Evolutionary conservation across 495 filamentous ascomycete species (phyloP), one percentile per base, ranked within the genome.

Genomic region (Staphylotrichum longicolle): DNA sequence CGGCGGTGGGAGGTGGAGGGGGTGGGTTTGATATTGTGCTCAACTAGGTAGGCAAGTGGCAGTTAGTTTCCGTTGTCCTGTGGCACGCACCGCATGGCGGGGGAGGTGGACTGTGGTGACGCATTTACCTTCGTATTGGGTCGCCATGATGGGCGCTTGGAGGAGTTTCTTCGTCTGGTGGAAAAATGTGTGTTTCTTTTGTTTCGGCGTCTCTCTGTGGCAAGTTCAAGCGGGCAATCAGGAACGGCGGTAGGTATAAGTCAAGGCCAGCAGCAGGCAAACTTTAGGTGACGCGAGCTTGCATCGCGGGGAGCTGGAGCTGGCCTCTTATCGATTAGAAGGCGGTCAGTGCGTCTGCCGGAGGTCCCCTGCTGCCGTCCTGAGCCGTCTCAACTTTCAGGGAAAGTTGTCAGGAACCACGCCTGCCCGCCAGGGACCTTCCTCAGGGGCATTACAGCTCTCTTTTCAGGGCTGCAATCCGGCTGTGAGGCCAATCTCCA

Each of bases 1-100:
- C 76, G 77, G 35, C 75, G 73, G 67, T 78, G 66, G 64, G 77
- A 42, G 59, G 68, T 62, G 56, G 76, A 64, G 37, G 69, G 48
- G 62, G 72, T 55, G 58, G 69, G 61, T 57, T 78, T 75, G 73
- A 89, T 89, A 71, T 87, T 88, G 80, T 97, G 93, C 74, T 96
- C 93, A 70, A 93, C 92, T 96, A 66, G n/a, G 40, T 60, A 47
- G 54, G 62, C 35, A 27, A 27, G 20, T 27, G 42, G 33, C 11
- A 30, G 57, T 52, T 62, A 47, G 35, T 51, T 52, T 40, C 46
- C 51, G 48, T 48, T 41, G 20, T 39, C 37, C 3, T 60, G 32
- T 54, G 46, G 27, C 32, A 42, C 46, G 45, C 37, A 51, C 52
- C 52, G 53, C 37, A 57, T 52, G 35, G 56, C 54, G 45, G 46